Percentiles rank a stretch among this genome's conserved stretches.
Evolutionary conservation across 345 rosid species (phyloP).

Genomic region (Eucalyptus melliodora): DNA sequence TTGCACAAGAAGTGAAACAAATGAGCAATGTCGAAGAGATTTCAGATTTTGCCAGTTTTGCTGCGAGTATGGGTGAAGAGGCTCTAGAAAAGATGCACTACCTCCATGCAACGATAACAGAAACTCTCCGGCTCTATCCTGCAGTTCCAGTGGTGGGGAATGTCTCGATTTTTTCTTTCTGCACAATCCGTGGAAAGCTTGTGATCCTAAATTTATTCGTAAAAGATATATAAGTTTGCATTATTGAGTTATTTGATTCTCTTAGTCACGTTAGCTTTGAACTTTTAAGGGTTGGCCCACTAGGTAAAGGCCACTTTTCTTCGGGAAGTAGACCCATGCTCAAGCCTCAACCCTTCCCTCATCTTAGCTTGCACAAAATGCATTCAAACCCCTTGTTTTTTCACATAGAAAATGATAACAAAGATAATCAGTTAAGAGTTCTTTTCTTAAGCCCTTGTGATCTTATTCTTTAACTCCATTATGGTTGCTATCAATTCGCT

Average conservation of each 20-base stretch:
- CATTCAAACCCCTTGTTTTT: background rate
- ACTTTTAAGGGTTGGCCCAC: background rate
- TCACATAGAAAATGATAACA: background rate
- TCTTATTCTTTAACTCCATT: background rate
- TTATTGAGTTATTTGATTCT: background rate
- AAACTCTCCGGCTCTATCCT: constrained; percentile 51
- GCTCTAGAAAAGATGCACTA: constrained; percentile 38
- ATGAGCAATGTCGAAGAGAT: background rate
- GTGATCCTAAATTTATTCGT: background rate
- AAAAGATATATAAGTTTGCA: background rate
- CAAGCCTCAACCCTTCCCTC: background rate
- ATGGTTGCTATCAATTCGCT: background rate
- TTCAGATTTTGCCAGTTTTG: constrained; percentile 4
- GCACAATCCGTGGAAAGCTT: background rate
- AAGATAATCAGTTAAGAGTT: background rate
- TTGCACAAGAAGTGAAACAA: constrained; percentile 25
- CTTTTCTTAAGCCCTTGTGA: background rate
- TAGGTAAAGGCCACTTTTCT: background rate
- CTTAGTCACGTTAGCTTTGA: background rate
- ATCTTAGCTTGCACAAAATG: background rate
- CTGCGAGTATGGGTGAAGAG: constrained; percentile 18
- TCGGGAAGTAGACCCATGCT: background rate
- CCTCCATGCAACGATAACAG: constrained; percentile 50
- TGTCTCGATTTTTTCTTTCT: background rate
- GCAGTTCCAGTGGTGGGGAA: constrained; percentile 47